These are phyloP conservation scores for Aeminium ludgeri DNA, from an alignment of 495 filamentous ascomycete species.

Conservation along the genomic window DNA sequence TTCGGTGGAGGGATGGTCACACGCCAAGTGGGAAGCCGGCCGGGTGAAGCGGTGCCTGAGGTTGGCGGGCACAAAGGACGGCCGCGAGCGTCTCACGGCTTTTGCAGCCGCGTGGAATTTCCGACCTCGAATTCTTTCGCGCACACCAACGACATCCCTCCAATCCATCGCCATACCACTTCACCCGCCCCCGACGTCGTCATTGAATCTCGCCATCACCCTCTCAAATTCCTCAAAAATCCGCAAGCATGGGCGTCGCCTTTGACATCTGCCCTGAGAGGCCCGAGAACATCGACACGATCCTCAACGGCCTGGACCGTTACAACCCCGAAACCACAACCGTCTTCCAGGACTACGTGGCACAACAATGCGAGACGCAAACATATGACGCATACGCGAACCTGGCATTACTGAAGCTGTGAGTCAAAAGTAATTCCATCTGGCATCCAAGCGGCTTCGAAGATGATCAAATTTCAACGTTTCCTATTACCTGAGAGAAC, in stretches of 20 bases:
- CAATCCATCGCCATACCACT: too few species aligned
- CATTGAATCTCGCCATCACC: too few species aligned
- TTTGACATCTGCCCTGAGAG: conserved; percentile 43
- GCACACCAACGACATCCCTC: too few species aligned
- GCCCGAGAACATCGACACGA: conserved; percentile 75
- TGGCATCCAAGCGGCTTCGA: background rate
- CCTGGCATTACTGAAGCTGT: conserved; percentile 93
- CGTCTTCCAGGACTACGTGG: conserved; percentile 88
- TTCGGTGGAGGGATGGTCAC: too few species aligned
- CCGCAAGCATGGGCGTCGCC: conserved; percentile 30
- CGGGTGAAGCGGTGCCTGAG: too few species aligned
- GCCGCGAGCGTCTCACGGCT: too few species aligned
- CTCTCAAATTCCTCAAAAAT: background rate
- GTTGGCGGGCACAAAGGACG: too few species aligned
- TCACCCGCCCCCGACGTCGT: too few species aligned
- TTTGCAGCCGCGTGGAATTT: too few species aligned
- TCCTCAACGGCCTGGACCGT: conserved; percentile 87
- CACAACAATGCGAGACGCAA: conserved; percentile 84
- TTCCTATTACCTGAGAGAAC: conserved; percentile 92
- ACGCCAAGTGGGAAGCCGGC: too few species aligned
- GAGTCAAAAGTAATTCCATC: conserved; percentile 30
- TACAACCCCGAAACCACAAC: conserved; percentile 96
- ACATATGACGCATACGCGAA: conserved; percentile 94
- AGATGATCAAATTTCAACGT: conserved; percentile 40
- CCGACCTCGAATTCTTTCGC: too few species aligned